Conservation (phyloP, 2,329 filamentous ascomycete genomes). For the Cladosporium sp. region DNA sequence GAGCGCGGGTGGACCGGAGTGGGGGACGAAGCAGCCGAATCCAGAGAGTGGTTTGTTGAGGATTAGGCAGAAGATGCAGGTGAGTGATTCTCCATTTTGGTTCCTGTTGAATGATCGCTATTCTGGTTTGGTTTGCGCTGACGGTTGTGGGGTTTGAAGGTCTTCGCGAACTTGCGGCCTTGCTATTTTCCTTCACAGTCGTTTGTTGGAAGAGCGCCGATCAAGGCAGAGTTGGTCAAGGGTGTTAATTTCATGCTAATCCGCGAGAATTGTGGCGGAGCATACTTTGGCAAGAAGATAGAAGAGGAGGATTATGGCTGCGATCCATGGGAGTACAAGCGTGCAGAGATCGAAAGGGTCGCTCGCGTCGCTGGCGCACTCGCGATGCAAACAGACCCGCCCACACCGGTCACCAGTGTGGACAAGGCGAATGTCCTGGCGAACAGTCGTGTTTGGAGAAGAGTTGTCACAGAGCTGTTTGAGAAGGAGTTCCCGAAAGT, state of each 20-base stretch:
- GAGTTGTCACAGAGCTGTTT: constrained; percentile 45
- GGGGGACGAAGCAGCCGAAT: constrained; percentile 44
- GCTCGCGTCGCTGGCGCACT: constrained; percentile 50
- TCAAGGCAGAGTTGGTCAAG: constrained; percentile 47
- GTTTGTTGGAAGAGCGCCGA: constrained; percentile 42
- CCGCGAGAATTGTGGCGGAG: constrained; percentile 53
- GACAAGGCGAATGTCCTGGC: constrained; percentile 58
- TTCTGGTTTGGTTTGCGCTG: neutral
- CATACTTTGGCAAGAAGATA: constrained; percentile 52
- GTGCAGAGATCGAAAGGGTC: constrained; percentile 49
- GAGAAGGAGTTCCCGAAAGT: constrained; percentile 47
- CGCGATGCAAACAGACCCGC: constrained; percentile 40
- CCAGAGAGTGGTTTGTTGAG: constrained; percentile 49
- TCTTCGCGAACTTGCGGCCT: constrained; percentile 54
- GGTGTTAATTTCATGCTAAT: constrained; percentile 53
- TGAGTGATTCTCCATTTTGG: constrained; percentile 22
- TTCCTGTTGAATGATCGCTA: neutral
- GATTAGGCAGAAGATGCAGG: constrained; percentile 44
- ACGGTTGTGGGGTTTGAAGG: constrained; percentile 21
- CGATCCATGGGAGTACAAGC: constrained; percentile 51
- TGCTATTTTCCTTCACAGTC: constrained; percentile 49
- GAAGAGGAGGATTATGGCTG: constrained; percentile 47
- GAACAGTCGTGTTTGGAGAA: constrained; percentile 52
- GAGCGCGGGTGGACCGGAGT: constrained; percentile 51
- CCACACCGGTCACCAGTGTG: constrained; percentile 48